Conservation (phyloP, 2,329 filamentous ascomycete species). For the Colletotrichum sansevieriae region DNA sequence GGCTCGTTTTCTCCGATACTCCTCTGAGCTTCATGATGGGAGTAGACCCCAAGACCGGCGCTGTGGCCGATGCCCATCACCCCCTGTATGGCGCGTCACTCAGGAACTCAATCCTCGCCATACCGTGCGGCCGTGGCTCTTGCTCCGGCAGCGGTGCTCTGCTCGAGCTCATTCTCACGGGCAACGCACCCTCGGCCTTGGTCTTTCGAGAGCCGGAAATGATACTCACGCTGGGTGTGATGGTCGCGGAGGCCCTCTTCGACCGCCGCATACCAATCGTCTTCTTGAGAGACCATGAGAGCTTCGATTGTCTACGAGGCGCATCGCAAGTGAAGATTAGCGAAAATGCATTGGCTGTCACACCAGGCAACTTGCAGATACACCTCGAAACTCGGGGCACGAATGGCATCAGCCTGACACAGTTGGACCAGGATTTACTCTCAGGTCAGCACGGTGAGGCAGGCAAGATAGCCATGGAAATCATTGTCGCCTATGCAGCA, state of each 20-base stretch:
- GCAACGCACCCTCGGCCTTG: slow-evolving; percentile 53
- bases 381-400: neutral
- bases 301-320: neutral
- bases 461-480: slow-evolving; percentile 52
- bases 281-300: slow-evolving; percentile 38
- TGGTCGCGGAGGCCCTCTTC: slow-evolving; percentile 58
- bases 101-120: slow-evolving; percentile 53
- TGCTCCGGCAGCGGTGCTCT: slow-evolving; percentile 60
- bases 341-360: neutral
- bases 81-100: slow-evolving; percentile 52
- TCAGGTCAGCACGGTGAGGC: slow-evolving; percentile 51
- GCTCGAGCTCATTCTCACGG: slow-evolving; percentile 58
- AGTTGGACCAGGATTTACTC: slow-evolving; percentile 46
- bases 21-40: slow-evolving; percentile 62
- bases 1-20: neutral
- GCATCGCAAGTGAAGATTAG: neutral
- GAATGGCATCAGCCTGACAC: neutral
- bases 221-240: slow-evolving; percentile 60
- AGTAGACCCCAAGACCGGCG: slow-evolving; percentile 54
- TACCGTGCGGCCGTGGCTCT: slow-evolving; percentile 61
- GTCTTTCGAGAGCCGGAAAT: slow-evolving; percentile 57
- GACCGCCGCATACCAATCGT: slow-evolving; percentile 56
- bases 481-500: slow-evolving; percentile 53
- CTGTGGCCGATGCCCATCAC: slow-evolving; percentile 59
- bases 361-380: neutral